Evolutionary conservation across 1,284 basidiomycete genomes (phyloP), one percentile per base, ranked within the genome.

Genomic region (Mycena citricolor): DNA sequence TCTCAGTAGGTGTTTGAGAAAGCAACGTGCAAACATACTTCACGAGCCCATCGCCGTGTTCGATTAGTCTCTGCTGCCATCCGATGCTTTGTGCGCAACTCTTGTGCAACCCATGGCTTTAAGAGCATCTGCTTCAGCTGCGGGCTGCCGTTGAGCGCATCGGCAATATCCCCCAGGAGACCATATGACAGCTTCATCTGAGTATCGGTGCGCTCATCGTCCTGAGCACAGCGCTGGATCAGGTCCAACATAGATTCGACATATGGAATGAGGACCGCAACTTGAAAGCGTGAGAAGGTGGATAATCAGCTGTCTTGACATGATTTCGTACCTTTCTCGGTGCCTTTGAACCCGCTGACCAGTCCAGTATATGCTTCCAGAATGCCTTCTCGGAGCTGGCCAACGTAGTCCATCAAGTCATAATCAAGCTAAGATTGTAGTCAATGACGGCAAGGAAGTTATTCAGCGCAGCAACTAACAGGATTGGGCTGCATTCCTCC

Each of bases 321-420:
- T n/a, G n/a, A n/a, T n/a, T n/a, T n/a, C n/a, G n/a, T n/a, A n/a
- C 87, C 74, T 66, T 90, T 86, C 28, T 86, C 80, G 4, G 86
- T 88, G 53, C 83, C 81, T 70, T 94, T 93, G 62, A 97, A 73
- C 6, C 90, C 94, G 34, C 90, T 87, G 47, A 97, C 83, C 53
- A 98, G 89, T 35, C 97, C 94, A 8, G 91, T 94, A 61, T 97
- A 98, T 4, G 95, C 94, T 65, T 99, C 97, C 30, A 97, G 74
- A 54, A 99, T 97, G 32, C 93, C 92, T 63, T 99, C 95, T 29
- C 95, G 83, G 51, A 99, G 77, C 41, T 82, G 81, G 51, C 83
- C 81, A 47, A 97, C 90, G 63, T 99, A 99, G 57, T 99, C 95
- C 48, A 93, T 77, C 49, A 93, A 78, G 54, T 95, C 93, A 55